Evolutionary conservation across 2,329 filamentous ascomycete genomes (phyloP).

Genomic region (Huntiella savannae): DNA sequence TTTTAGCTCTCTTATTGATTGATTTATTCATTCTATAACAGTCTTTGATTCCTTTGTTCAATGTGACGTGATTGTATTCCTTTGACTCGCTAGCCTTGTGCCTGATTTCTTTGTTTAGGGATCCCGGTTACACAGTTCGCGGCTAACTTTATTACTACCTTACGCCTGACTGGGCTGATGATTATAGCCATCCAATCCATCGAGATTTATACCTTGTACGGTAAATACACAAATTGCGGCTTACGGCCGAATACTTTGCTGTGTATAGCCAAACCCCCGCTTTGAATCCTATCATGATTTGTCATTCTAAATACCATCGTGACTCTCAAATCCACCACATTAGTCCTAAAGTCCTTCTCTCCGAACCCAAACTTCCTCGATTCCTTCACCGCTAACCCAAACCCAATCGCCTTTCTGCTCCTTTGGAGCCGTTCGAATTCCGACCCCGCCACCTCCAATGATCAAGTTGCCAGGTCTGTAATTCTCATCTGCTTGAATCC

Average conservation of each 20-base stretch:
- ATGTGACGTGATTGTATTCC: background rate
- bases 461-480: constrained; percentile 70
- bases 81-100: background rate
- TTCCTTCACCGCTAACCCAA: background rate
- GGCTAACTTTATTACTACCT: background rate
- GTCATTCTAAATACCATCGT: no score
- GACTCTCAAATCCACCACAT: no score
- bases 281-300: no score
- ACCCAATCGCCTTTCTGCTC: background rate
- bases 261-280: no score
- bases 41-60: no score
- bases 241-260: no score
- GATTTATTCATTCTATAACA: no score
- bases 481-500: constrained; percentile 41
- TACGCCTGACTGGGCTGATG: no score
- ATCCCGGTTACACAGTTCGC: background rate
- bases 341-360: no score
- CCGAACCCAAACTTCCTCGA: background rate
- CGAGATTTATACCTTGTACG: no score
- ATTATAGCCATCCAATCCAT: no score
- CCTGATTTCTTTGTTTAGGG: background rate
- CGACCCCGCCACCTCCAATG: constrained; percentile 58
- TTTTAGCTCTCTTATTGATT: background rate
- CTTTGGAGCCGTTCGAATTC: constrained; percentile 35
- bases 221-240: no score